phyloP scores from a whole-genome alignment of 202 grass and related monocot species.

The Setaria viridis region DNA sequence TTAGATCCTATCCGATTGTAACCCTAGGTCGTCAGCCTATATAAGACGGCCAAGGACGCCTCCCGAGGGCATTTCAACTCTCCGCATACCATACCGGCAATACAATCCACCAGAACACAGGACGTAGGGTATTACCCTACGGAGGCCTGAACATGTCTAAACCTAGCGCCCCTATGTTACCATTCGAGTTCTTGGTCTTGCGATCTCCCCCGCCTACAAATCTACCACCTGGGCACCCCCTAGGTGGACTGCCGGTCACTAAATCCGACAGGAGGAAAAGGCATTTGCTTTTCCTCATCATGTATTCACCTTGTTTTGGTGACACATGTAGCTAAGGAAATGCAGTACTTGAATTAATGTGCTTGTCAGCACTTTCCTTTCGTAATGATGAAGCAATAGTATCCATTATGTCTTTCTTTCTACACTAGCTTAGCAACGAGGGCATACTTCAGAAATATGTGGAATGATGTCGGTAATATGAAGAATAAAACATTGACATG shows the following conservation, averaged over 20 bases:
- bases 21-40: too few species aligned
- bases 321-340: slow-evolving; percentile 13
- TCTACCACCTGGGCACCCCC: too few species aligned
- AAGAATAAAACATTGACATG: neutral
- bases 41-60: too few species aligned
- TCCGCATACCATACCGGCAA: too few species aligned
- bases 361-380: slow-evolving; percentile 12
- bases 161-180: too few species aligned
- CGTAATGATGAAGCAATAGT: slow-evolving; percentile 6
- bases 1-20: too few species aligned
- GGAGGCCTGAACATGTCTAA: too few species aligned
- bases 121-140: too few species aligned
- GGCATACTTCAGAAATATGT: slow-evolving; percentile 3
- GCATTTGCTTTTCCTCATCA: neutral
- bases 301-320: neutral
- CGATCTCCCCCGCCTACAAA: too few species aligned
- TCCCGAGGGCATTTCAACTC: too few species aligned
- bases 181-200: too few species aligned
- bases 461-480: neutral
- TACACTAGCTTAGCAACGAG: slow-evolving; percentile 21
- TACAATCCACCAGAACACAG: neutral
- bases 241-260: too few species aligned
- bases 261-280: neutral
- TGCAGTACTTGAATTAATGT: slow-evolving; percentile 11
- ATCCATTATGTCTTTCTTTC: slow-evolving; percentile 26